These are phyloP conservation scores for Lunularia cruciata DNA, from an alignment of 225 moss, liverwort and hornwort genomes.

Conservation along the genomic window DNA sequence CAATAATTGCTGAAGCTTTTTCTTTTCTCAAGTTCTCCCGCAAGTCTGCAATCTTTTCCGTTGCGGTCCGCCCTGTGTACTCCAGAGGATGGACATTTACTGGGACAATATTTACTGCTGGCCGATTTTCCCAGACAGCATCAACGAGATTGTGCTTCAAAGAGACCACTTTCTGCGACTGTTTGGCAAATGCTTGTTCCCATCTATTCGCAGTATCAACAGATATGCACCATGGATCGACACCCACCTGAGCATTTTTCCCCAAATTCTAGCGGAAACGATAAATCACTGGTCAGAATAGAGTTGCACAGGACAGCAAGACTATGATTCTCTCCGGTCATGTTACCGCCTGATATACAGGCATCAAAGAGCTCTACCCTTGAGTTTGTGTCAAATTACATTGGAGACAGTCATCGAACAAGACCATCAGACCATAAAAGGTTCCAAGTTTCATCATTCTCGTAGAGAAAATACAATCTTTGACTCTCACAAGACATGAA, in stretches of 20 bases:
- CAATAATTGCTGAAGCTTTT: conserved; percentile 63
- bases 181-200: conserved; percentile 66
- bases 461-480: too few relatives aligned
- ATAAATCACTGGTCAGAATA: too few relatives aligned
- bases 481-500: too few relatives aligned
- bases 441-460: too few relatives aligned
- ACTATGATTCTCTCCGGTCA: too few relatives aligned
- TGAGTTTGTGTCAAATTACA: neutral
- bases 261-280: conserved; percentile 55
- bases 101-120: conserved; percentile 53
- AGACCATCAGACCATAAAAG: too few relatives aligned
- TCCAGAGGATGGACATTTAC: conserved; percentile 63
- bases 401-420: too few relatives aligned
- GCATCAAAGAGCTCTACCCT: too few relatives aligned
- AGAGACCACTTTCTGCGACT: conserved; percentile 53
- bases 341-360: too few relatives aligned
- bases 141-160: conserved; percentile 70
- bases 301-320: too few relatives aligned
- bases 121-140: conserved; percentile 65
- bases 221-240: conserved; percentile 74
- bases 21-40: conserved; percentile 64
- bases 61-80: conserved; percentile 64
- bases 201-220: conserved; percentile 80
- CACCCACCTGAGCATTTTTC: conserved; percentile 55
- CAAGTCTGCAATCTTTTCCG: conserved; percentile 70